Evolutionary conservation across 2,329 filamentous ascomycete species (phyloP).

Genomic region (Simplicillium aogashimaense): DNA sequence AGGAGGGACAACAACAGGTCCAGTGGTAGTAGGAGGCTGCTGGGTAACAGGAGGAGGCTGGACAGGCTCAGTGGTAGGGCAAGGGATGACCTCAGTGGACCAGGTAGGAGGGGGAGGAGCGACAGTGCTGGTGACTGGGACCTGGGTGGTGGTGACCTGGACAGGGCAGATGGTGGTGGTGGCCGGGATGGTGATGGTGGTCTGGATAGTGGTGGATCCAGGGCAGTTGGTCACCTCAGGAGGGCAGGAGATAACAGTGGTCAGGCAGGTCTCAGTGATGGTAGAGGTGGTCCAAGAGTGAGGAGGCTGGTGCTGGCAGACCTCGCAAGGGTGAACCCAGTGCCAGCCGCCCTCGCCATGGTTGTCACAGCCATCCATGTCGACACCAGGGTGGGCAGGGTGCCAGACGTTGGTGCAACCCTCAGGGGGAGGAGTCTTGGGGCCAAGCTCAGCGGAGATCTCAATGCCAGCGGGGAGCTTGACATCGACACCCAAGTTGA

Average conservation of each 20-base stretch:
- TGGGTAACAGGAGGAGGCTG: neutral
- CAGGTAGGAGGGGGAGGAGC: constrained; percentile 2
- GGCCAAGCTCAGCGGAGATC: constrained; percentile 9
- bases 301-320: constrained; percentile 12
- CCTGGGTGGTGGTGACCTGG: constrained; percentile 14
- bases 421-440: constrained; percentile 12
- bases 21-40: neutral
- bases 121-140: constrained; percentile 5
- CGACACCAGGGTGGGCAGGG: constrained; percentile 22
- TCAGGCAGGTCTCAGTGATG: constrained; percentile 25
- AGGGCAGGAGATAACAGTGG: constrained; percentile 28
- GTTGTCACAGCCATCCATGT: constrained; percentile 25
- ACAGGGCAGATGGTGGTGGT: constrained; percentile 36
- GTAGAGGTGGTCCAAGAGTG: constrained; percentile 31
- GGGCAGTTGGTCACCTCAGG: constrained; percentile 26
- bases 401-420: constrained; percentile 23
- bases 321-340: constrained; percentile 22
- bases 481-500: neutral
- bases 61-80: constrained; percentile 5
- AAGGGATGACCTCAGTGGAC: constrained; percentile 2
- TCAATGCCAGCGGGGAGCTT: constrained; percentile 6
- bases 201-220: constrained; percentile 25
- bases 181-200: constrained; percentile 15
- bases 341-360: constrained; percentile 21
- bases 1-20: neutral